phyloP scores from a whole-genome alignment of 192 early-diverging fungal species.

The Coemansia sp. region DNA sequence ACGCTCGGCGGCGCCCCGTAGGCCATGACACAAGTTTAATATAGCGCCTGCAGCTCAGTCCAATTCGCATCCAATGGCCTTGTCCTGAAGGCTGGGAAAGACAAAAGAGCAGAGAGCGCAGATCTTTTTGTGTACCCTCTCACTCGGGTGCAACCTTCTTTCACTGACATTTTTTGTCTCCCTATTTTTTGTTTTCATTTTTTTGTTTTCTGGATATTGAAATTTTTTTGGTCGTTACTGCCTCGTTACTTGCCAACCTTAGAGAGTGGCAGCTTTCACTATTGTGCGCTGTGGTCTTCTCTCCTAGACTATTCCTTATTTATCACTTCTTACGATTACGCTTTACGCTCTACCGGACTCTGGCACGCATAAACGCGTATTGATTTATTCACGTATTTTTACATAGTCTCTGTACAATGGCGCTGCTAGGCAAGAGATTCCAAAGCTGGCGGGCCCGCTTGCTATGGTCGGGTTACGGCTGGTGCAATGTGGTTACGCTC shows the following conservation, averaged over 20 bases:
- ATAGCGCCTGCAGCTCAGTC: background rate
- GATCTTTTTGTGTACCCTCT: background rate
- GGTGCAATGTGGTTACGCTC: constrained; percentile 54
- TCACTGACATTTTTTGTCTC: background rate
- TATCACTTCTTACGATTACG: background rate
- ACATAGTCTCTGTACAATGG: background rate
- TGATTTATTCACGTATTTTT: background rate
- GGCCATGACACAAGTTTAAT: background rate
- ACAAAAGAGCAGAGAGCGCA: background rate
- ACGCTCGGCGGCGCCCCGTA: background rate
- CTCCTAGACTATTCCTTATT: background rate
- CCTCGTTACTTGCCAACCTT: background rate
- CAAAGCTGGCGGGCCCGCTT: constrained; percentile 39
- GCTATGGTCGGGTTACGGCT: constrained; percentile 53
- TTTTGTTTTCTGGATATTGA: background rate
- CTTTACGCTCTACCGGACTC: background rate
- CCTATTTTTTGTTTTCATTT: background rate
- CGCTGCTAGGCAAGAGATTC: constrained; percentile 37
- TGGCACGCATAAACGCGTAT: background rate
- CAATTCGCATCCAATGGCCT: background rate
- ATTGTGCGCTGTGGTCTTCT: constrained; percentile 1
- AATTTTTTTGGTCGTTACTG: background rate
- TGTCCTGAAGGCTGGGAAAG: background rate
- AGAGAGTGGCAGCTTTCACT: background rate
- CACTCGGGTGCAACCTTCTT: background rate